phyloP scores from a whole-genome alignment of 495 filamentous ascomycete genomes.

The Thozetella sp. region DNA sequence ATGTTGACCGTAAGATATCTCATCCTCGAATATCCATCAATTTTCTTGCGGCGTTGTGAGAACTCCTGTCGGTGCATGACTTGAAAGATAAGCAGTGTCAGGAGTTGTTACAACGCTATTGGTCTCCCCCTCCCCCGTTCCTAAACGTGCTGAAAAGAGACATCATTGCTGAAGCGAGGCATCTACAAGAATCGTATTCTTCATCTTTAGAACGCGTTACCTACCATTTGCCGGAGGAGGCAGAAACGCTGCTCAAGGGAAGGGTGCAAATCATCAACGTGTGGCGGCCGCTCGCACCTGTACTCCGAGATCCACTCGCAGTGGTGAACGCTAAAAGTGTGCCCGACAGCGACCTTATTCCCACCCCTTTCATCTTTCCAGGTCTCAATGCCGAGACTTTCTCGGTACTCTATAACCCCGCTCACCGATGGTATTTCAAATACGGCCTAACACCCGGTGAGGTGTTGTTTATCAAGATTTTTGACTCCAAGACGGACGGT shows the following conservation, averaged over 20 bases:
- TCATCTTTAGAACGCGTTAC: no score
- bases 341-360: slow-evolving; percentile 64
- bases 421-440: slow-evolving; percentile 75
- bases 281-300: slow-evolving; percentile 68
- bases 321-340: slow-evolving; percentile 63
- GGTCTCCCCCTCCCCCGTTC: no score
- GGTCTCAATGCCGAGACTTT: slow-evolving; percentile 72
- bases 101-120: no score
- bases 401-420: slow-evolving; percentile 57
- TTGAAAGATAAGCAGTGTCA: no score
- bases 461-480: slow-evolving; percentile 68
- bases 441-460: slow-evolving; percentile 60
- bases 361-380: slow-evolving; percentile 69
- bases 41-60: slow-evolving; percentile 60
- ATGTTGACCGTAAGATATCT: no score
- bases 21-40: no score
- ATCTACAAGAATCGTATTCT: no score
- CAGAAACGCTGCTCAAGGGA: slow-evolving; percentile 56
- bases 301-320: slow-evolving; percentile 61
- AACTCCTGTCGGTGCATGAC: no score
- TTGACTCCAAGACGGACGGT: slow-evolving; percentile 60
- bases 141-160: no score
- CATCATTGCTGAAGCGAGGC: no score
- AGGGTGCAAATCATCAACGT: slow-evolving; percentile 75
- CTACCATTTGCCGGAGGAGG: slow-evolving; percentile 57